Conservation (phyloP, 768 basidiomycete genomes). For the Suillus hirtellus region DNA sequence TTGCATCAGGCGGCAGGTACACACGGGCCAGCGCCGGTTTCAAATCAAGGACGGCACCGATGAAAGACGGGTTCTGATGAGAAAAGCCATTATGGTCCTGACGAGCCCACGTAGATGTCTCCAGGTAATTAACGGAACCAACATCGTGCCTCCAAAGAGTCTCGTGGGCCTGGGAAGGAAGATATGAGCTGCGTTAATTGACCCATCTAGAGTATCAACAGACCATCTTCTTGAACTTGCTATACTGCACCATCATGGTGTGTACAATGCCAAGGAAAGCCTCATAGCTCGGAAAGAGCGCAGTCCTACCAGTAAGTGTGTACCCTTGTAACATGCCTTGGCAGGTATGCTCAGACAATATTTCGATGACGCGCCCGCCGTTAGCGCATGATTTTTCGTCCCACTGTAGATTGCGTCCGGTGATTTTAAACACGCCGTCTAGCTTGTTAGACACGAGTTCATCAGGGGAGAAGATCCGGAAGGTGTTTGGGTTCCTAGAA, state of each 20-base stretch:
- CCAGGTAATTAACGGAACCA: constrained; percentile 81
- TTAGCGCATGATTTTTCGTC: constrained; percentile 64
- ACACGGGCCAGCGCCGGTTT: constrained; percentile 72
- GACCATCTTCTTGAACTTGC: constrained; percentile 87
- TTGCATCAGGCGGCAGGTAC: constrained; percentile 89
- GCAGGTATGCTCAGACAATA: constrained; percentile 85
- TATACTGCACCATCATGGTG: constrained; percentile 89
- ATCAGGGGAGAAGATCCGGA: constrained; percentile 92
- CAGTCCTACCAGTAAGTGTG: constrained; percentile 84
- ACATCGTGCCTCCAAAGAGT: constrained; percentile 71
- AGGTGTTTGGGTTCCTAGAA: constrained; percentile 68
- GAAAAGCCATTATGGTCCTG: constrained; percentile 92
- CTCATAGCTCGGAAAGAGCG: constrained; percentile 88
- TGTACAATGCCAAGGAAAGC: constrained; percentile 88
- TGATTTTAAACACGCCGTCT: constrained; percentile 71
- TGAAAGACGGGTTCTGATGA: constrained; percentile 85
- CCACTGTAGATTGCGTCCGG: constrained; percentile 83
- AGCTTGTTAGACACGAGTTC: constrained; percentile 88
- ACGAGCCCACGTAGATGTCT: constrained; percentile 84
- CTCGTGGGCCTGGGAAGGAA: constrained; percentile 43
- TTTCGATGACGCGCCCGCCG: constrained; percentile 85
- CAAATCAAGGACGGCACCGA: constrained; percentile 80
- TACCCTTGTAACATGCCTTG: constrained; percentile 93
- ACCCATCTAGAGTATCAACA: constrained; percentile 14
- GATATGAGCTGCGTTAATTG: background rate